These are phyloP conservation scores for Scheffersomyces segobiensis DNA, from an alignment of 1,139 yeast species.

Conservation along the genomic window DNA sequence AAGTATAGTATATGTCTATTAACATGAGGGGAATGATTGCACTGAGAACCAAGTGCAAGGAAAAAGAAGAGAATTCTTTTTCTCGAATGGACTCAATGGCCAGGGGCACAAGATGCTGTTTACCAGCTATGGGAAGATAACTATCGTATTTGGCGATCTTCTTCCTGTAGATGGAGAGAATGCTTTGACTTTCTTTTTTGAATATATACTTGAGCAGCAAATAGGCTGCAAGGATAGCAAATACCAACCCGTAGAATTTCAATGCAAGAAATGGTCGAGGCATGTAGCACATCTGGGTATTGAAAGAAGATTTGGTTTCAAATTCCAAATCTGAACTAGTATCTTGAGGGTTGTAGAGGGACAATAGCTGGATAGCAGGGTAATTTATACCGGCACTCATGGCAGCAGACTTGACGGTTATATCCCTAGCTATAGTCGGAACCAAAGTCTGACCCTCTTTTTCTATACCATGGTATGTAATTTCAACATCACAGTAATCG, in stretches of 20 bases:
- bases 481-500: slow-evolving; percentile 84
- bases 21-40: slow-evolving; percentile 3
- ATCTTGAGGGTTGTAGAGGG: slow-evolving; percentile 55
- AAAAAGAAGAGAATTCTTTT: slow-evolving; percentile 1
- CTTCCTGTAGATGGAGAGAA: background rate
- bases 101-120: background rate
- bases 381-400: slow-evolving; percentile 87
- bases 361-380: slow-evolving; percentile 85
- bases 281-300: slow-evolving; percentile 65
- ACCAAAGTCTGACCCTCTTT: slow-evolving; percentile 12
- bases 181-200: slow-evolving; percentile 2
- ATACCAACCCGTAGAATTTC: slow-evolving; percentile 31
- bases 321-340: slow-evolving; percentile 13
- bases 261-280: slow-evolving; percentile 68
- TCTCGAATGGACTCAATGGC: background rate
- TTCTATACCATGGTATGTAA: slow-evolving; percentile 42
- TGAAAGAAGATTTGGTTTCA: slow-evolving; percentile 21
- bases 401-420: slow-evolving; percentile 84
- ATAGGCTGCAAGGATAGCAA: slow-evolving; percentile 8
- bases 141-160: background rate
- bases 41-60: slow-evolving; percentile 3
- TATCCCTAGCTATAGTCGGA: slow-evolving; percentile 55
- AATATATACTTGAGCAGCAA: slow-evolving; percentile 8
- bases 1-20: slow-evolving; percentile 4
- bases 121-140: background rate